These are phyloP conservation scores for Dactylis glomerata DNA, from an alignment of 176 grass and related monocot species.

Conservation along the genomic window DNA sequence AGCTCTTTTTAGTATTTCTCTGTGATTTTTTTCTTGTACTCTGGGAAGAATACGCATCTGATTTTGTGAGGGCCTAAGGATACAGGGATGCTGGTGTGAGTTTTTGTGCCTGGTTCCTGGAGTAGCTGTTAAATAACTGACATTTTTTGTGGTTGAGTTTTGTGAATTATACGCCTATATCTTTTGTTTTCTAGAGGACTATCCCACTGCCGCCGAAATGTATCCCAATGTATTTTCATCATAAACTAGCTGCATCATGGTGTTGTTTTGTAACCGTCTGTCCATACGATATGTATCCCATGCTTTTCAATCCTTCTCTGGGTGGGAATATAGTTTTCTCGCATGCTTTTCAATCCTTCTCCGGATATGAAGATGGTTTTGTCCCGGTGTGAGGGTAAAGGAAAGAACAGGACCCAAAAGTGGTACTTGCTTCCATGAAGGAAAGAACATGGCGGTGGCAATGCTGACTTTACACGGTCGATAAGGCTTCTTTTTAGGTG, in stretches of 20 bases:
- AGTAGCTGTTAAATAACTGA: conserved; percentile 6
- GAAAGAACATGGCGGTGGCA: not conserved
- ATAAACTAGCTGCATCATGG: not conserved
- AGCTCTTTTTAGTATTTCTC: not conserved
- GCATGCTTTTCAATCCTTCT: not conserved
- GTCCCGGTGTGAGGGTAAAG: not conserved
- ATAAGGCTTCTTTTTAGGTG: not conserved
- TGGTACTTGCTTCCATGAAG: not conserved
- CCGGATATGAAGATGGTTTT: not conserved
- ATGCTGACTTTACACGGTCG: not conserved
- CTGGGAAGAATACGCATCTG: conserved; percentile 6
- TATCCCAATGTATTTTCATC: not conserved
- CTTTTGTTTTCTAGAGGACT: not conserved
- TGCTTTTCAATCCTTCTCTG: not conserved
- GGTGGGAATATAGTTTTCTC: not conserved
- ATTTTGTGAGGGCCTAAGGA: conserved; percentile 28
- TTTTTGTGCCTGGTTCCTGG: not conserved
- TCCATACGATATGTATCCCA: no score
- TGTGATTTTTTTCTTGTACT: not conserved
- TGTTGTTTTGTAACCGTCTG: not conserved
- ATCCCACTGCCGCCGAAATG: not conserved
- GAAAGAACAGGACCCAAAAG: not conserved
- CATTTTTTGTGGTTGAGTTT: not conserved
- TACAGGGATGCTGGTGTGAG: conserved; percentile 16
- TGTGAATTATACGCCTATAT: not conserved